Evolutionary conservation across 805 yeast species (phyloP).

Genomic region (Yarrowia bubula): DNA sequence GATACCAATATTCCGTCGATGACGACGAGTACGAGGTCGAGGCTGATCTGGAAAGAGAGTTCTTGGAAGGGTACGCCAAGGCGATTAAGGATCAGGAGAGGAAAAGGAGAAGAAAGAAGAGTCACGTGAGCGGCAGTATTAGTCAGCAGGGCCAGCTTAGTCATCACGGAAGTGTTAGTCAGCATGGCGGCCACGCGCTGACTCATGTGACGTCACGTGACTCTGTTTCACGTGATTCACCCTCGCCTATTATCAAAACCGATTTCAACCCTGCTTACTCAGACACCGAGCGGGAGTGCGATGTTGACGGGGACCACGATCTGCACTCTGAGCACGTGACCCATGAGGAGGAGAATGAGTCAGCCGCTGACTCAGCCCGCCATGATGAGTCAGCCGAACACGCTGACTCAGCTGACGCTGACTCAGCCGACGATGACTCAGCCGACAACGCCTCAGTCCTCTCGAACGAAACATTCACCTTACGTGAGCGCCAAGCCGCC

Average conservation of each 20-base stretch:
- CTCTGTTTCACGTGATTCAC: not conserved
- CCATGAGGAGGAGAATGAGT: not conserved
- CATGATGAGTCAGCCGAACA: not conserved
- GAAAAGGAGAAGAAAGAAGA: constrained; percentile 13
- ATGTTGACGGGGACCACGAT: not conserved
- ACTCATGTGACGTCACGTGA: constrained; percentile 6
- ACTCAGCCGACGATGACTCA: constrained; percentile 39
- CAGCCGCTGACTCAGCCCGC: not conserved
- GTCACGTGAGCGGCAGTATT: not conserved
- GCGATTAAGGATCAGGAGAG: constrained; percentile 52
- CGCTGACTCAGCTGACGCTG: constrained; percentile 25
- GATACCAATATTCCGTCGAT: constrained; percentile 67
- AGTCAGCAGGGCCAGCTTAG: no score
- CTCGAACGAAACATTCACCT: constrained; percentile 76
- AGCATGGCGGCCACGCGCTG: not conserved
- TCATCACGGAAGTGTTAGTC: no score
- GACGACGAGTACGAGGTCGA: constrained; percentile 75
- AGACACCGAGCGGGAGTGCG: not conserved
- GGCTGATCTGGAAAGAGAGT: constrained; percentile 56
- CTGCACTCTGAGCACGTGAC: not conserved
- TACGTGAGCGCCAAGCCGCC: constrained; percentile 91
- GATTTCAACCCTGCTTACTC: constrained; percentile 7
- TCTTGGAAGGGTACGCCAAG: constrained; percentile 70
- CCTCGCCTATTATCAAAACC: not conserved
- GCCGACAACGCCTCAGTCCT: constrained; percentile 31